Conservation (phyloP, 345 rosid genomes). For the Eucalyptus tenuipes region DNA sequence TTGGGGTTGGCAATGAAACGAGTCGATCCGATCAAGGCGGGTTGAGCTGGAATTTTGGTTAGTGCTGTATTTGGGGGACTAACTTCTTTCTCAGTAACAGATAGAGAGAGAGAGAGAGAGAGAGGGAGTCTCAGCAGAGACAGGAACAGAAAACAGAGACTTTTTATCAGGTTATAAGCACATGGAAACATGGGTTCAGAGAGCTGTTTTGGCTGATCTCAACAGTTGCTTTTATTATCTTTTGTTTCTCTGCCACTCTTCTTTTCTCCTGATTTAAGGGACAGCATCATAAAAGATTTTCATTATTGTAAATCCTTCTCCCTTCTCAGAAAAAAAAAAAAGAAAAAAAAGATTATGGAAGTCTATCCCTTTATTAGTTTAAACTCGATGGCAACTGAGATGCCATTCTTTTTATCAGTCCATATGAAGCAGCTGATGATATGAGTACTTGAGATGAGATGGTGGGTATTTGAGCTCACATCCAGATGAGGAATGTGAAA, state of each 20-base stretch:
- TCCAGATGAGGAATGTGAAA: not conserved
- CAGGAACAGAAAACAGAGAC: not conserved
- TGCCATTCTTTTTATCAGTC: not conserved
- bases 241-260: not conserved
- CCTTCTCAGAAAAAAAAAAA: not conserved
- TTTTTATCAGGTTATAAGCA: not conserved
- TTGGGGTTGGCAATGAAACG: not conserved
- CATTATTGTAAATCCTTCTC: not conserved
- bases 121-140: not conserved
- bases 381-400: not conserved
- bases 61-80: not conserved
- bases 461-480: not conserved
- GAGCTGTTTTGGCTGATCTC: not conserved
- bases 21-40: conserved; percentile 45
- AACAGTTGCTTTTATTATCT: not conserved
- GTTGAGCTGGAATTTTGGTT: not conserved
- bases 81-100: not conserved
- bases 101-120: not conserved
- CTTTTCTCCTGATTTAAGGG: not conserved
- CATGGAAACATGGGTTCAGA: not conserved
- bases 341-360: not conserved
- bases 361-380: not conserved
- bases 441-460: not conserved
- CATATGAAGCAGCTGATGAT: not conserved
- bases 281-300: not conserved